phyloP scores from a whole-genome alignment of 441 rosid species.

The Biscutella laevigata region DNA sequence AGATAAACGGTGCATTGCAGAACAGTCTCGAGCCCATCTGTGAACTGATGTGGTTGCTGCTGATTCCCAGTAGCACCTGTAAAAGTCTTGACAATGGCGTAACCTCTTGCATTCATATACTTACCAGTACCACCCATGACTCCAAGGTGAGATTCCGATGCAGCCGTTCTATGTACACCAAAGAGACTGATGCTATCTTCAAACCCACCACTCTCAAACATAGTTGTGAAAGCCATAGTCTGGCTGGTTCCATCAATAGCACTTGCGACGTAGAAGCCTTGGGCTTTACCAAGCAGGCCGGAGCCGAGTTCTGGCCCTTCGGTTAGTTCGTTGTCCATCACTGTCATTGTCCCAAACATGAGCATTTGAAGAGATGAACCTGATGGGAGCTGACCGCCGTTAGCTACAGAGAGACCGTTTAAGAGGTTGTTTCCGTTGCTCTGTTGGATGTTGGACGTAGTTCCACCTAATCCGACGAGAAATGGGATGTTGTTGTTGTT shows the following conservation, averaged over 20 bases:
- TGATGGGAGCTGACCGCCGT: conserved; percentile 36
- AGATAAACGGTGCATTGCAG: conserved; percentile 42
- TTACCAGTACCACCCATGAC: conserved; percentile 71
- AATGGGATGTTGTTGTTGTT: conserved; percentile 45
- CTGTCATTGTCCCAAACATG: conserved; percentile 58
- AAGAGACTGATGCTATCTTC: conserved; percentile 49
- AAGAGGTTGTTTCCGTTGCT: conserved; percentile 32
- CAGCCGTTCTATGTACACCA: conserved; percentile 44
- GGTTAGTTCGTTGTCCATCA: conserved; percentile 53
- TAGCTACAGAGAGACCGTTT: conserved; percentile 31
- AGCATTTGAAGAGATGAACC: conserved; percentile 41
- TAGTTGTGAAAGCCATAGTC: conserved; percentile 55
- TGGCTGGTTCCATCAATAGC: conserved; percentile 56
- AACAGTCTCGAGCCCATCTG: conserved; percentile 54
- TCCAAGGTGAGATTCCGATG: conserved; percentile 51
- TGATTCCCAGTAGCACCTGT: conserved; percentile 25
- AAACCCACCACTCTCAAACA: conserved; percentile 54
- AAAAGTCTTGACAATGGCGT: conserved; percentile 42
- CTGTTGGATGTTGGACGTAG: conserved; percentile 32
- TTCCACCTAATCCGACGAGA: conserved; percentile 45
- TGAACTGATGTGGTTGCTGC: conserved; percentile 39
- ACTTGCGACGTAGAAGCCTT: conserved; percentile 52
- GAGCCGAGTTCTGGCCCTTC: conserved; percentile 50
- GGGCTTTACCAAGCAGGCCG: conserved; percentile 49
- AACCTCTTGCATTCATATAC: conserved; percentile 51